These are phyloP conservation scores for Inonotus obliquus DNA, from an alignment of 1,284 basidiomycete species.

Conservation along the genomic window DNA sequence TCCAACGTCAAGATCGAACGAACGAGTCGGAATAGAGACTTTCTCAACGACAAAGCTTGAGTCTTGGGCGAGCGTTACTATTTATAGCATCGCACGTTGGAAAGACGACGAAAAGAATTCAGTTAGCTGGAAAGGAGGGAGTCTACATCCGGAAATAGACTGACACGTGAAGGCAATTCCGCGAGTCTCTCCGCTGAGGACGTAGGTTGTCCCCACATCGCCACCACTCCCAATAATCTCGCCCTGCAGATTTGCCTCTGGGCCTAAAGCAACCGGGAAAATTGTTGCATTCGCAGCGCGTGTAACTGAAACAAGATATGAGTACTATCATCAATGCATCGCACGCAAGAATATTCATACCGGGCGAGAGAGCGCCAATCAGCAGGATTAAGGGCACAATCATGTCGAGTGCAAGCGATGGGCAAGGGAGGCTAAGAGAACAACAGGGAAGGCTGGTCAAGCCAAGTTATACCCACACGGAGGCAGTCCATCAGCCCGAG, in stretches of 20 bases:
- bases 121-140: background rate
- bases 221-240: constrained; percentile 8
- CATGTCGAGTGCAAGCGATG: background rate
- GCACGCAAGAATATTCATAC: background rate
- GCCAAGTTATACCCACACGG: background rate
- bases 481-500: background rate
- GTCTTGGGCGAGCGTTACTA: constrained; percentile 13
- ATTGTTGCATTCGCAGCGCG: constrained; percentile 6
- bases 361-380: background rate
- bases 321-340: too few relatives aligned
- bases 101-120: background rate
- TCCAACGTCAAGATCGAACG: background rate
- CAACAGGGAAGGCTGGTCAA: background rate
- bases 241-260: background rate
- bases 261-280: constrained; percentile 6
- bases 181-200: constrained; percentile 10
- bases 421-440: background rate
- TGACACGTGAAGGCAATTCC: constrained; percentile 14
- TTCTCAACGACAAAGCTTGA: constrained; percentile 1
- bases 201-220: constrained; percentile 9
- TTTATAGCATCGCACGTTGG: background rate
- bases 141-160: background rate
- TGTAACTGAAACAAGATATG: background rate
- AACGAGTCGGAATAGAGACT: constrained; percentile 8
- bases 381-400: background rate